Conservation (phyloP, 2,329 filamentous ascomycete genomes). For the Neocatenulostroma microsporum region DNA sequence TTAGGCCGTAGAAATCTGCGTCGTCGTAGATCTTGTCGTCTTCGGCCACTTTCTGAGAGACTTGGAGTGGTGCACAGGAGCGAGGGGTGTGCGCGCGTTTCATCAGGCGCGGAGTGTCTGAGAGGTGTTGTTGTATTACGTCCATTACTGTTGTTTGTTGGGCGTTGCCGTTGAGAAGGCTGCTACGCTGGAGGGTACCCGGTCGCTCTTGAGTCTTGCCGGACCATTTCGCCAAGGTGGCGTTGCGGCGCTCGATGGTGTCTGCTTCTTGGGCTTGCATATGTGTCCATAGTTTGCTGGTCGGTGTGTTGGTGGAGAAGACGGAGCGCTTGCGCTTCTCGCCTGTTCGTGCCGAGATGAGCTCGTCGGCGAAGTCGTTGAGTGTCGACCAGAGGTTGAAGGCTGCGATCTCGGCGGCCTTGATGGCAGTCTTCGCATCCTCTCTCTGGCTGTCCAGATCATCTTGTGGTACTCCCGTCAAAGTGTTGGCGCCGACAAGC, state of each 20-base stretch:
- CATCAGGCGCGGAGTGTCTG: conserved; percentile 57
- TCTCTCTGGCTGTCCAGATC: conserved; percentile 36
- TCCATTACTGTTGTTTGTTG: conserved; percentile 59
- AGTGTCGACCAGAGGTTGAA: conserved; percentile 78
- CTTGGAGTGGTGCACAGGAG: conserved; percentile 66
- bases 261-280: conserved; percentile 59
- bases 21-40: conserved; percentile 75
- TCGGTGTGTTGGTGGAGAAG: conserved; percentile 51
- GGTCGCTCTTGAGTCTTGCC: conserved; percentile 61
- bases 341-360: conserved; percentile 47
- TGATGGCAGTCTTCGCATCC: conserved; percentile 43
- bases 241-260: conserved; percentile 55
- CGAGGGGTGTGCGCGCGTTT: conserved; percentile 63
- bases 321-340: conserved; percentile 51
- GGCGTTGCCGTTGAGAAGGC: conserved; percentile 51
- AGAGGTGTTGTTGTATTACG: conserved; percentile 60
- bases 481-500: conserved; percentile 70
- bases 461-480: conserved; percentile 35
- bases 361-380: conserved; percentile 57
- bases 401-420: conserved; percentile 78
- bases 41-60: conserved; percentile 39
- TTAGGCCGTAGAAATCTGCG: conserved; percentile 84
- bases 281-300: conserved; percentile 62
- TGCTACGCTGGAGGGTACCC: conserved; percentile 49
- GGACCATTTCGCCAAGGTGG: conserved; percentile 84